phyloP scores from a whole-genome alignment of 75 land plant species.

The Pinus taeda region DNA sequence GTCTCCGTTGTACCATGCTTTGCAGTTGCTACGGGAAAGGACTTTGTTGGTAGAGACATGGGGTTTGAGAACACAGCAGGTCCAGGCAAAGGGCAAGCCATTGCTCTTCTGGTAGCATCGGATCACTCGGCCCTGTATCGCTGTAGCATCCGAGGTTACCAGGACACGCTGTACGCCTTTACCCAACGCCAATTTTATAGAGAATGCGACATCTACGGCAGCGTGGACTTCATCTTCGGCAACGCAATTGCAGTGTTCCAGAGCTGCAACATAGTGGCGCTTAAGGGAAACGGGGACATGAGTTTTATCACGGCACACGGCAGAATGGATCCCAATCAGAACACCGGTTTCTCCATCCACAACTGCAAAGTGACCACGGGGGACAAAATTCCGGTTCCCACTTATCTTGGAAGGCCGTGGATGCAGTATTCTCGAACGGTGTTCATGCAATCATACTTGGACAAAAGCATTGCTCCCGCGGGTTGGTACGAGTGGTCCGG shows the following conservation, averaged over 20 bases:
- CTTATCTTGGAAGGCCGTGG: slow-evolving; percentile 9
- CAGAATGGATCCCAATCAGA: slow-evolving; percentile 4
- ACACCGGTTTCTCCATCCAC: slow-evolving; percentile 29
- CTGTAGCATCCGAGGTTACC: background rate
- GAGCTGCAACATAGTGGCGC: slow-evolving; percentile 22
- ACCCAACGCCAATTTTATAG: slow-evolving; percentile 11
- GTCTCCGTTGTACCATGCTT: no score
- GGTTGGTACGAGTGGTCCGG: slow-evolving; percentile 20
- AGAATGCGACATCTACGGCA: slow-evolving; percentile 24
- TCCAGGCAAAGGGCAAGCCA: background rate
- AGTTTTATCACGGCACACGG: slow-evolving; percentile 20
- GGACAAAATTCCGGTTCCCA: background rate
- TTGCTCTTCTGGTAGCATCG: background rate
- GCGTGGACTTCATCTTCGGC: slow-evolving; percentile 35
- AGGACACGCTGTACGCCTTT: slow-evolving; percentile 1
- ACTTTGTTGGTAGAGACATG: background rate
- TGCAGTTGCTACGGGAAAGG: background rate
- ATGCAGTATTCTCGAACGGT: slow-evolving; percentile 7
- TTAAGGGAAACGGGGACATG: background rate
- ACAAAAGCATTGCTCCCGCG: slow-evolving; percentile 5
- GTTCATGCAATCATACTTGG: slow-evolving; percentile 8
- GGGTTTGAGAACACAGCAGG: slow-evolving; percentile 5
- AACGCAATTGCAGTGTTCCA: slow-evolving; percentile 25
- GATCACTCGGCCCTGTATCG: background rate
- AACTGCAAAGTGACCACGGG: slow-evolving; percentile 11